Conservation (phyloP, 306 rosid genomes). For the Lagenaria siceraria region DNA sequence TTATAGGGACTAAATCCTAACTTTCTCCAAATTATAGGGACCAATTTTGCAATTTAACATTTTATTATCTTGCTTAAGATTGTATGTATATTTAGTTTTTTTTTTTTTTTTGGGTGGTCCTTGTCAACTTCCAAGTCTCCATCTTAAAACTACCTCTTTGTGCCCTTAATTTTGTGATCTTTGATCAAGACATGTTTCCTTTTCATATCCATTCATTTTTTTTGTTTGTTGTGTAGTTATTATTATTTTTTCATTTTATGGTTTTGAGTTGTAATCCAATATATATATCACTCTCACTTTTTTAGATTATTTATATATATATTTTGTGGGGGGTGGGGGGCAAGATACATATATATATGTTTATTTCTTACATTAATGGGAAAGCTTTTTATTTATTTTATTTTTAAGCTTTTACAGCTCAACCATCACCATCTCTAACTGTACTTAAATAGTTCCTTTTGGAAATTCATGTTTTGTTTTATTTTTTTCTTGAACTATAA, state of each 20-base stretch:
- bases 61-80: too few relatives aligned
- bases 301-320: not conserved
- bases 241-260: not conserved
- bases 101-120: not conserved
- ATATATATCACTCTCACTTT: not conserved
- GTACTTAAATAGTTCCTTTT: too few relatives aligned
- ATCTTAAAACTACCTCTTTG: not conserved
- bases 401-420: not conserved
- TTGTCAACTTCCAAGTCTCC: not conserved
- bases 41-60: too few relatives aligned
- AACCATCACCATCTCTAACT: not conserved
- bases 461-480: too few relatives aligned
- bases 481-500: too few relatives aligned
- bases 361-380: not conserved
- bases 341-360: not conserved
- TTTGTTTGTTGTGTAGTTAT: not conserved
- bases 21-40: too few relatives aligned
- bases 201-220: not conserved
- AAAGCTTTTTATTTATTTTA: not conserved
- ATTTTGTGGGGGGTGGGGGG: too few relatives aligned
- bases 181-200: conserved; percentile 1
- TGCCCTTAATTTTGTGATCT: not conserved
- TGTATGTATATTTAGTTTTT: too few relatives aligned
- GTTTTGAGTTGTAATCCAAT: conserved; percentile 4
- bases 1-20: too few relatives aligned